These are phyloP conservation scores for Globisporangium barbulae DNA, from an alignment of 352 stramenopile genomes.

Conservation along the genomic window DNA sequence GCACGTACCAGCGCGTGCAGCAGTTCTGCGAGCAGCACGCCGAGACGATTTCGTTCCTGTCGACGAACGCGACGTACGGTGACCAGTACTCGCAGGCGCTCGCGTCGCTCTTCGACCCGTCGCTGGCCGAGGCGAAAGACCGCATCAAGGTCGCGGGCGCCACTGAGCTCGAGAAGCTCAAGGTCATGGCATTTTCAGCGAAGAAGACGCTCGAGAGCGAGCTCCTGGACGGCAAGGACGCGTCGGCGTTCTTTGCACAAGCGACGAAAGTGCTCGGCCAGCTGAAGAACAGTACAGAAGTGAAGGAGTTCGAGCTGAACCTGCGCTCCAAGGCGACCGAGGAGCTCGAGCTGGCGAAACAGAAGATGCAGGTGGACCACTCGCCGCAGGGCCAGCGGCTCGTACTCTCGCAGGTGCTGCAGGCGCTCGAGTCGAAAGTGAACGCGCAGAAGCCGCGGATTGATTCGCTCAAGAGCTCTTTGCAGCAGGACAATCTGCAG, in stretches of 20 bases:
- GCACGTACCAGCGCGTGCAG: constrained; percentile 54
- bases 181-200: constrained; percentile 40
- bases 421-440: constrained; percentile 51
- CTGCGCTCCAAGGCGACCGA: constrained; percentile 40
- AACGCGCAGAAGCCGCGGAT: constrained; percentile 41
- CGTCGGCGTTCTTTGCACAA: constrained; percentile 61
- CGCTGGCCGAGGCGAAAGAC: constrained; percentile 50
- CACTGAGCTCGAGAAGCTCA: constrained; percentile 57
- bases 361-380: constrained; percentile 24
- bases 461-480: constrained; percentile 30
- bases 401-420: constrained; percentile 63
- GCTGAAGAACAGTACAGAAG: constrained; percentile 57
- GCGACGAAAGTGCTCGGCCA: constrained; percentile 52
- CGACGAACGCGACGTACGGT: constrained; percentile 63
- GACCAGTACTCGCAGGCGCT: constrained; percentile 64
- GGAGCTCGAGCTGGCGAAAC: constrained; percentile 37
- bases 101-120: constrained; percentile 55
- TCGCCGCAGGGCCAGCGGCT: constrained; percentile 35
- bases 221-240: constrained; percentile 59
- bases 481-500: constrained; percentile 42
- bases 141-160: constrained; percentile 45
- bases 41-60: constrained; percentile 71
- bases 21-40: constrained; percentile 68
- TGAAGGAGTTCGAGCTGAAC: constrained; percentile 44
- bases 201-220: constrained; percentile 67